phyloP scores from a whole-genome alignment of 345 rosid genomes.

The Punica granatum region DNA sequence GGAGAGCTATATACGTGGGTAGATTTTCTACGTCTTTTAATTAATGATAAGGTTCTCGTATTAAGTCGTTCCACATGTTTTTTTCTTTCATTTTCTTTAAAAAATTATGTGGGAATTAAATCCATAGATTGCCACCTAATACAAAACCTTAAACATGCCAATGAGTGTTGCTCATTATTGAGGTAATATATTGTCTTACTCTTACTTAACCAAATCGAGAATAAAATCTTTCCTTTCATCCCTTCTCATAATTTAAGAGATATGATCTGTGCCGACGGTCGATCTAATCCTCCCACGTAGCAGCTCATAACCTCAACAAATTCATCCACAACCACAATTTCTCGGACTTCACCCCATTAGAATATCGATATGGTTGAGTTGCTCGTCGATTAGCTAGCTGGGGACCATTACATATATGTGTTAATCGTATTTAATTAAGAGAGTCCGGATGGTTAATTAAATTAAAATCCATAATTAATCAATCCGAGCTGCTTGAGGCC shows the following conservation, averaged over 20 bases:
- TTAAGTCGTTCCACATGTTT: too few relatives aligned
- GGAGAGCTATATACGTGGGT: too few relatives aligned
- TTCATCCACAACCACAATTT: neutral
- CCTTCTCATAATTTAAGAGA: neutral
- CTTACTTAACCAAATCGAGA: neutral
- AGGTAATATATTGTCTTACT: neutral
- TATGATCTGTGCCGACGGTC: neutral
- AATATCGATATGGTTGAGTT: neutral
- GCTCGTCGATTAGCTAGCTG: neutral
- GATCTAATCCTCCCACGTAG: too few relatives aligned
- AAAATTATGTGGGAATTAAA: neutral
- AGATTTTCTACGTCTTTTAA: too few relatives aligned
- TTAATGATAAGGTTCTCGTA: too few relatives aligned
- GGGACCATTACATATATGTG: neutral
- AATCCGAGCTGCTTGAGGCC: neutral
- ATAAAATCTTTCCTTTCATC: neutral
- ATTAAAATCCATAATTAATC: neutral
- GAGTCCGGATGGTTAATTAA: neutral
- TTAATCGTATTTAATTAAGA: neutral
- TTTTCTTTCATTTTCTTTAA: too few relatives aligned
- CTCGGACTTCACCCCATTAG: neutral
- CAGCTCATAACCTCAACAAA: neutral
- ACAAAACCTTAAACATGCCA: neutral
- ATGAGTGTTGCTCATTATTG: neutral
- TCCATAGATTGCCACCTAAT: neutral